Conservation (phyloP, 208 protist species). For the Leishmania turanica region DNA sequence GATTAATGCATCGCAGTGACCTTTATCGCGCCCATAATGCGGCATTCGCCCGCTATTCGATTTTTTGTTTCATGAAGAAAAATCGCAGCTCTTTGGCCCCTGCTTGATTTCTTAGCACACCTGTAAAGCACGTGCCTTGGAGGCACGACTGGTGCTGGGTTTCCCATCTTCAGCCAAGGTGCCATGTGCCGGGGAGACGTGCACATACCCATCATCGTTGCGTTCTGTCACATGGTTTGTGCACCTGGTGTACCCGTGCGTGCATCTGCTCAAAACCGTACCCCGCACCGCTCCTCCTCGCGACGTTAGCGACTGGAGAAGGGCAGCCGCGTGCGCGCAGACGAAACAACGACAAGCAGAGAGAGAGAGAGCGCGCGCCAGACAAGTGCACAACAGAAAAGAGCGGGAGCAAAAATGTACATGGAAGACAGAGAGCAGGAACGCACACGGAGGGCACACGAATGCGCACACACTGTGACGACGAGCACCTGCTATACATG, state of each 20-base stretch:
- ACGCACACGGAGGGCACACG: neutral
- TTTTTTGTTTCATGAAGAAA: neutral
- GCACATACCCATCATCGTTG: neutral
- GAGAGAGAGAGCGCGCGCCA: neutral
- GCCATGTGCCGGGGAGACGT: neutral
- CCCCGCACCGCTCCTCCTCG: neutral
- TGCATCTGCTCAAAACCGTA: neutral
- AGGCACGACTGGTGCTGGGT: neutral
- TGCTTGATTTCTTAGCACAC: neutral
- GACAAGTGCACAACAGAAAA: neutral
- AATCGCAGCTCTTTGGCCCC: neutral
- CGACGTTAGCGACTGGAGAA: neutral
- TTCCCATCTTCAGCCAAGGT: neutral
- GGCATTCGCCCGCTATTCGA: neutral
- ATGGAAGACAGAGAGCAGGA: too few species aligned
- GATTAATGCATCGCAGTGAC: neutral
- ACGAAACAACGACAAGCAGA: neutral
- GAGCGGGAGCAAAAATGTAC: neutral
- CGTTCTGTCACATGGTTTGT: neutral
- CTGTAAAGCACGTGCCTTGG: neutral
- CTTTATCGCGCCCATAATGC: neutral
- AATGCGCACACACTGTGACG: neutral
- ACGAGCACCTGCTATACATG: neutral
- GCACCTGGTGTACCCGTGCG: neutral
- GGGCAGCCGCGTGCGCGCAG: neutral